phyloP scores from a whole-genome alignment of 176 grass and related monocot species.

The Miscanthus lutarioriparius region DNA sequence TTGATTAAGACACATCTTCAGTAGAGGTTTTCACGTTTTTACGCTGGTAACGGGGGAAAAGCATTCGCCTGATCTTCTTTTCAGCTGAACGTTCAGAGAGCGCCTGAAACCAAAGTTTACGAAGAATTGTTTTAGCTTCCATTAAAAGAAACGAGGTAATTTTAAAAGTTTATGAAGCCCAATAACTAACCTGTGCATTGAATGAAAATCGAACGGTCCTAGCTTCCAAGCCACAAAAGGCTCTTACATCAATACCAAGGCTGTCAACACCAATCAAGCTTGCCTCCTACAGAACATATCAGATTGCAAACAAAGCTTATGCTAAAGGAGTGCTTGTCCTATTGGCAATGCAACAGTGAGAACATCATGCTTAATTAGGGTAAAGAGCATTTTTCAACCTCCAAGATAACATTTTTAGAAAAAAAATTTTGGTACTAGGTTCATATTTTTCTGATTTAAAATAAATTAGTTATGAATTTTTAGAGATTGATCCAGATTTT shows the following conservation, averaged over 20 bases:
- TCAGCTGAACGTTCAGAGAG: slow-evolving; percentile 74
- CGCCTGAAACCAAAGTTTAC: slow-evolving; percentile 50
- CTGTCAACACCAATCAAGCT: slow-evolving; percentile 79
- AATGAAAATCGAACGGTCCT: slow-evolving; percentile 83
- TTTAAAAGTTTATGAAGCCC: not conserved
- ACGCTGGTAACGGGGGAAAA: slow-evolving; percentile 58
- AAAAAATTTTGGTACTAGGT: not conserved
- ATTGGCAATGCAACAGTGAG: not conserved
- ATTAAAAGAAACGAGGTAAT: not conserved
- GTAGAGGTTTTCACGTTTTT: slow-evolving; percentile 51
- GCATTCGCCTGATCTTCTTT: slow-evolving; percentile 92
- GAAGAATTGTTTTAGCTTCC: slow-evolving; percentile 13
- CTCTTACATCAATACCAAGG: slow-evolving; percentile 90
- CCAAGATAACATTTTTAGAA: not conserved
- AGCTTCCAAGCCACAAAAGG: slow-evolving; percentile 73
- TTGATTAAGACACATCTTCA: slow-evolving; percentile 52
- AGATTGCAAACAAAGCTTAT: slow-evolving; percentile 31
- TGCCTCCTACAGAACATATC: slow-evolving; percentile 56
- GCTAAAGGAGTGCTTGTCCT: not conserved
- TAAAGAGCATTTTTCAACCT: not conserved
- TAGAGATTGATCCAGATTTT: not conserved
- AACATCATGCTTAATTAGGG: slow-evolving; percentile 5
- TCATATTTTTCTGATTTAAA: not conserved
- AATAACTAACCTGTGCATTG: slow-evolving; percentile 61
- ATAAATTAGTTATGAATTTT: not conserved